phyloP scores from a whole-genome alignment of 2,329 filamentous ascomycete genomes.

The Pseudonectria foliicola region DNA sequence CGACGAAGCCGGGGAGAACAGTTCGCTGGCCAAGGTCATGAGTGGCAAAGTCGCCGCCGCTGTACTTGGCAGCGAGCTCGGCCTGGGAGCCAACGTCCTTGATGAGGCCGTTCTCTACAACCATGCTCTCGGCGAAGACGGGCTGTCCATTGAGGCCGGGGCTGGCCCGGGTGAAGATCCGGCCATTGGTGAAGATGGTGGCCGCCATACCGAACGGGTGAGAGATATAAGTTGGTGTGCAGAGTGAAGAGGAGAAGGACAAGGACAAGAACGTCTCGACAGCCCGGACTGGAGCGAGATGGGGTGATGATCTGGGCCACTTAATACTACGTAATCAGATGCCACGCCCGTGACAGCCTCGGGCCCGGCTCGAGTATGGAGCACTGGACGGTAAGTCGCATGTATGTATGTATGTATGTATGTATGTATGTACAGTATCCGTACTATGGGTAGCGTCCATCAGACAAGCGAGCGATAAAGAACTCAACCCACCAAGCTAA shows the following conservation, averaged over 20 bases:
- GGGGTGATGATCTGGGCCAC: no score
- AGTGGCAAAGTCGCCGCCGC: slow-evolving; percentile 2
- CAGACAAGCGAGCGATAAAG: no score
- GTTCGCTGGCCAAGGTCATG: slow-evolving; percentile 27
- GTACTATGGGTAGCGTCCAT: no score
- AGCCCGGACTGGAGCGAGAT: no score
- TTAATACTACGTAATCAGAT: no score
- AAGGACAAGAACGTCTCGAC: no score
- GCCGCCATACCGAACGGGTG: slow-evolving; percentile 9
- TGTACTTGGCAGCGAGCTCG: slow-evolving; percentile 18
- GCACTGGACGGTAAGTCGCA: no score
- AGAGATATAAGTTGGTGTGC: neutral
- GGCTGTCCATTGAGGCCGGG: slow-evolving; percentile 18
- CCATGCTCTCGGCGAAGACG: slow-evolving; percentile 26
- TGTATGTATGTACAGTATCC: no score
- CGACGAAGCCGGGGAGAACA: slow-evolving; percentile 49
- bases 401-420: no score
- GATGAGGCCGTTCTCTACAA: slow-evolving; percentile 28
- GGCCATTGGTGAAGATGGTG: slow-evolving; percentile 22
- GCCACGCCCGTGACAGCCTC: no score
- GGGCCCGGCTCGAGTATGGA: no score
- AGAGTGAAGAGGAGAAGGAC: neutral
- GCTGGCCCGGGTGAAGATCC: slow-evolving; percentile 19
- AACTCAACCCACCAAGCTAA: no score
- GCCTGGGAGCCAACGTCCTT: slow-evolving; percentile 26